Conservation (phyloP, 176 grass and related monocot species). For the Tillandsia leiboldiana region DNA sequence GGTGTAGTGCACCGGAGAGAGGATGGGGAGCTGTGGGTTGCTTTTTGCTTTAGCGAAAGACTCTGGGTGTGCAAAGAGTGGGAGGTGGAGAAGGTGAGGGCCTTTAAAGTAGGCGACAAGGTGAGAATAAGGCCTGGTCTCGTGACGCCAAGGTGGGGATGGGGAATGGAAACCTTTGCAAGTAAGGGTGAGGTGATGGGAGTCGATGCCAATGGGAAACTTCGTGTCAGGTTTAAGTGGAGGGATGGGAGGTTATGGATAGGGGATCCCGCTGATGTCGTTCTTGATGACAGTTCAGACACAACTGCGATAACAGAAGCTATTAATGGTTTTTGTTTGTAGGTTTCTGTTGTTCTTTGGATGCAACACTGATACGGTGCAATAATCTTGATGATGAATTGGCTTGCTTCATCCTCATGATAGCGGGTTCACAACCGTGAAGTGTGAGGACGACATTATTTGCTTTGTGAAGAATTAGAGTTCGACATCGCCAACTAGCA, state of each 20-base stretch:
- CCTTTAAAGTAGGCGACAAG: slow-evolving; percentile 65
- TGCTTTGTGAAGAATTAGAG: too few species aligned
- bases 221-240: slow-evolving; percentile 95
- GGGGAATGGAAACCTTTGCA: slow-evolving; percentile 79
- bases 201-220: slow-evolving; percentile 90
- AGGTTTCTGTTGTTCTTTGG: slow-evolving; percentile 42
- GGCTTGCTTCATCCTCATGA: neutral
- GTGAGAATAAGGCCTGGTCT: slow-evolving; percentile 67
- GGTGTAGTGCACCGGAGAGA: slow-evolving; percentile 82
- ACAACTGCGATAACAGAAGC: slow-evolving; percentile 25
- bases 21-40: slow-evolving; percentile 83
- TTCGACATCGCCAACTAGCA: too few species aligned
- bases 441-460: neutral
- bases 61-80: slow-evolving; percentile 91
- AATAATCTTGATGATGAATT: neutral
- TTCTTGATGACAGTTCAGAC: slow-evolving; percentile 60
- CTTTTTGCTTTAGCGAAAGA: slow-evolving; percentile 94
- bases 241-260: slow-evolving; percentile 77
- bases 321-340: slow-evolving; percentile 55
- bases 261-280: slow-evolving; percentile 86
- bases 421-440: neutral
- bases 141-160: slow-evolving; percentile 80
- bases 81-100: slow-evolving; percentile 81
- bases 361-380: slow-evolving; percentile 16
- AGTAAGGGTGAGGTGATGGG: slow-evolving; percentile 84